Base-by-base conservation (phyloP, 306 rosid species). In the Cercis canadensis region DNA sequence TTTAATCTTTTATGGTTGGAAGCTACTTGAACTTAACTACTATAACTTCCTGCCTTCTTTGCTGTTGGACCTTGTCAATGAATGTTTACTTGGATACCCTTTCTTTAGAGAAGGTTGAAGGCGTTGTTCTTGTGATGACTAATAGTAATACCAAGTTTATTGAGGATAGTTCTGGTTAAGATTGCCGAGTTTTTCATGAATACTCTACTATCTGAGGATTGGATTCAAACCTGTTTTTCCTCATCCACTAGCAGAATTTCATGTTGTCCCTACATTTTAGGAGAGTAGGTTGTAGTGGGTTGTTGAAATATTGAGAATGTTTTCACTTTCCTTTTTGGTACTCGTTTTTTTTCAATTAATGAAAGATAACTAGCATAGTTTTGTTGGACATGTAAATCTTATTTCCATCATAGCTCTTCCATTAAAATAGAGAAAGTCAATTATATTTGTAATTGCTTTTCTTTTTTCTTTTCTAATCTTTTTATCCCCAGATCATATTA, bases 171-270 rank as follows among this genome's bases (percentile, higher is more conserved):
- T 58, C 29, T 3, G 2, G 29, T 29, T 29, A 50, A 52, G 15
- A 5, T 9, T 40, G 33, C 13, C 19, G 36, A 36, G 7, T 57
- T 46, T 58, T 60, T 4, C 18, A 15, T 5, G 24, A 24, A 57
- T 51, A 52, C 70, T 44, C 39, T n/a, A n/a, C n/a, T n/a, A n/a
- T n/a, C n/a, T 33, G 73, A 31, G 75, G 66, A 72, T 54, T 32
- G 10, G 24, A 18, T 75, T 44, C 31, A n/a, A n/a, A n/a, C n/a
- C n/a, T n/a, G n/a, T n/a, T n/a, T n/a, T n/a, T n/a, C n/a, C n/a
- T n/a, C n/a, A n/a, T n/a, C n/a, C n/a, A n/a, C n/a, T n/a, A n/a
- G n/a, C n/a, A n/a, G n/a, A n/a, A n/a, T n/a, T n/a, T n/a, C n/a
- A n/a, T n/a, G n/a, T n/a, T n/a, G n/a, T n/a, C n/a, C n/a, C n/a